Base-by-base conservation (phyloP, 345 rosid genomes). In the Corchorus capsularis region DNA sequence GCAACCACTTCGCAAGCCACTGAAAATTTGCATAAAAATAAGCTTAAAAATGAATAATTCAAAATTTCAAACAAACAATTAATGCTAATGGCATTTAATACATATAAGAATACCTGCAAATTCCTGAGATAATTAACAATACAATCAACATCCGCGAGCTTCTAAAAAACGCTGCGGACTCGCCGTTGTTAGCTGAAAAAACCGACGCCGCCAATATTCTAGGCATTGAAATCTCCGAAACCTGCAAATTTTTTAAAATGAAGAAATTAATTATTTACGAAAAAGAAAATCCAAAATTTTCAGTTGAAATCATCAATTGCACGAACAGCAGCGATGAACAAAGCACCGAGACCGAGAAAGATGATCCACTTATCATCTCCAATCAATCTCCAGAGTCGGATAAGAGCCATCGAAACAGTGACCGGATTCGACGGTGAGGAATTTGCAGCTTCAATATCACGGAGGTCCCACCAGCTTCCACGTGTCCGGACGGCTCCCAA, bases 1-100 rank as follows among this genome's bases (percentile, higher is more conserved):
- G 71, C 84, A 84, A 62, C 86, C 89, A 79, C 89, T 81, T n/a
- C 92, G 84, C 74, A 89, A 64, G 71, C 86, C 89, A 73, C 86
- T 84, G 83, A 66, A 81, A 76, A 76, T 56, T 56, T 10, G 35
- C 32, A 49, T 22, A 52, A n/a, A 61, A 37, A 71, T 45, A 32
- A 62, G 65, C 60, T 45, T 11, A 37, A 13, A 50, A 54, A 12
- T 13, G 61, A 70, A 63, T 12, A 75, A 55, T 20, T 45, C 37
- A 65, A 22, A 46, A 6, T 67, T 64, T 17, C 19, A 54, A 35
- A 17, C 53, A 37, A 27, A 22, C 8, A 41, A 39, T 32, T 64
- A 46, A 39, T 37, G 34, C 15, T 46, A 43, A n/a, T 19, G 19
- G 43, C 9, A 66, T 32, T 8, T 11, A 52, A 49, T 22, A 55